Percentiles rank a stretch among this genome's conserved stretches.
Evolutionary conservation across 2,329 filamentous ascomycete species (phyloP).

Genomic region (Canariomyces notabilis): DNA sequence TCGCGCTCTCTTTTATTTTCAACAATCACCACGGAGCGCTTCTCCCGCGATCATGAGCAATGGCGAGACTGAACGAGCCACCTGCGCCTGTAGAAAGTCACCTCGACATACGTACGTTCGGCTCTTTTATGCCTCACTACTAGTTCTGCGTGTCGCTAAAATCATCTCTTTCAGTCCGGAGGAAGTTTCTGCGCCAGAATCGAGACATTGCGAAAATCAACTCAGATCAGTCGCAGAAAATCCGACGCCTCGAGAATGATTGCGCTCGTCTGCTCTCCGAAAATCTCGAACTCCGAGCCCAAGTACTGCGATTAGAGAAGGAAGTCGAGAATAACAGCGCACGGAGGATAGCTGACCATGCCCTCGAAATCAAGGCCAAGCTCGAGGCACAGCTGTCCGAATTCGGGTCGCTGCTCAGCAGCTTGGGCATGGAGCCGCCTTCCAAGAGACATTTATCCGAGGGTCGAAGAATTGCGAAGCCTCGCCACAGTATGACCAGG

Average conservation of each 20-base stretch:
- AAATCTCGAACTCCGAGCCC: constrained; percentile 67
- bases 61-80: constrained; percentile 79
- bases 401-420: constrained; percentile 61
- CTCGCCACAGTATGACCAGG: constrained; percentile 27
- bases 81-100: constrained; percentile 54
- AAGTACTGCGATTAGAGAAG: constrained; percentile 64
- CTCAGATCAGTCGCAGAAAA: constrained; percentile 70
- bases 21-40: neutral
- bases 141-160: constrained; percentile 20
- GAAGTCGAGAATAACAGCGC: constrained; percentile 58
- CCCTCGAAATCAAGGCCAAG: constrained; percentile 63
- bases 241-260: constrained; percentile 72
- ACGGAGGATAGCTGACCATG: constrained; percentile 58
- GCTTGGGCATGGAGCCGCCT: constrained; percentile 58
- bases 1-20: neutral
- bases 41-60: constrained; percentile 32
- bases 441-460: constrained; percentile 42
- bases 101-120: constrained; percentile 65
- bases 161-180: constrained; percentile 55
- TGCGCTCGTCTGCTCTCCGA: constrained; percentile 70
- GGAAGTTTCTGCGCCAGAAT: constrained; percentile 77
- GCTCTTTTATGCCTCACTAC: constrained; percentile 2
- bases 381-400: constrained; percentile 69
- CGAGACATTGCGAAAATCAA: constrained; percentile 77
- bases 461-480: constrained; percentile 37